Percentiles rank a stretch among this genome's conserved stretches.
Evolutionary conservation across 352 stramenopile genomes (phyloP).

Genomic region (Phytophthora agathidicida): DNA sequence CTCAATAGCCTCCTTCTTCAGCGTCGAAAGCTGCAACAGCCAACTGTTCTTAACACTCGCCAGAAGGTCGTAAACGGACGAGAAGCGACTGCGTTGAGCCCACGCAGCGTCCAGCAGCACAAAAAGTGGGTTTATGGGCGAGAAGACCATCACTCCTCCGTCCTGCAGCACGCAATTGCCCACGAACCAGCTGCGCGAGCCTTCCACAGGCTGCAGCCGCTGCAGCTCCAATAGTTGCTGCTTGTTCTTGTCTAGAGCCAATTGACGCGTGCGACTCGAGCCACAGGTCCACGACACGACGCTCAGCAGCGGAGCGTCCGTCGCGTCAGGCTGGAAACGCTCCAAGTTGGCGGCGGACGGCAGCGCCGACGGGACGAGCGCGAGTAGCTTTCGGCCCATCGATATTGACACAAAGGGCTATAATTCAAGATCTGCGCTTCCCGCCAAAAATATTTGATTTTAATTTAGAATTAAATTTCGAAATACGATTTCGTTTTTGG

Average conservation of each 20-base stretch:
- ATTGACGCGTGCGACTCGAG: conserved; percentile 50
- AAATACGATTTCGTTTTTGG: not conserved
- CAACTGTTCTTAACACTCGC: conserved; percentile 55
- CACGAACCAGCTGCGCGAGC: conserved; percentile 78
- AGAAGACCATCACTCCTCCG: conserved; percentile 65
- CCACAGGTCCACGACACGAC: conserved; percentile 57
- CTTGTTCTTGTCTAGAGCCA: conserved; percentile 49
- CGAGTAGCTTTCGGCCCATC: conserved; percentile 58
- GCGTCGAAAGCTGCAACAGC: conserved; percentile 49
- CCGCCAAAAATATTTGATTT: conserved; percentile 19
- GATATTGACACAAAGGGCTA: no score
- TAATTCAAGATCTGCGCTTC: conserved; percentile 17
- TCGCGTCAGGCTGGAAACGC: conserved; percentile 75
- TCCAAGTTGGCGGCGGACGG: conserved; percentile 42
- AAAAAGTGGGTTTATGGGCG: conserved; percentile 73
- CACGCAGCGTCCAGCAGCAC: conserved; percentile 66
- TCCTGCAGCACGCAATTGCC: conserved; percentile 76
- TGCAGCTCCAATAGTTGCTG: conserved; percentile 67
- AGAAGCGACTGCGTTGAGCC: conserved; percentile 51
- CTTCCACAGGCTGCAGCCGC: conserved; percentile 63
- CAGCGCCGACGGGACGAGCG: conserved; percentile 51
- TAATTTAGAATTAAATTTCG: no score
- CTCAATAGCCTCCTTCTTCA: conserved; percentile 40
- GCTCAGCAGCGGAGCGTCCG: conserved; percentile 51
- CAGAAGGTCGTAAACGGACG: conserved; percentile 67